Base-by-base conservation (phyloP, 768 basidiomycete species). In the Suillus weaverae region DNA sequence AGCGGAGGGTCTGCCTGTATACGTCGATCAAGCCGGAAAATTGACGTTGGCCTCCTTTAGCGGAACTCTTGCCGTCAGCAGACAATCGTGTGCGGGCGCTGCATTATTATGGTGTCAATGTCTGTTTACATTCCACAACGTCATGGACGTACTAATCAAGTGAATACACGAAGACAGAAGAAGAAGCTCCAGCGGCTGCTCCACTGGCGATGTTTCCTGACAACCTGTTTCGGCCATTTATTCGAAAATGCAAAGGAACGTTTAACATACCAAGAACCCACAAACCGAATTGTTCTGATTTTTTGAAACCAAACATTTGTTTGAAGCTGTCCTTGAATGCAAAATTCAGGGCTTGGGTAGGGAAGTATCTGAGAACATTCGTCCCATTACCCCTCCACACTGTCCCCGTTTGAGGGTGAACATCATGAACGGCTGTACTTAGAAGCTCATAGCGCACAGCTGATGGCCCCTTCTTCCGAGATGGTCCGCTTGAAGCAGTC, bases 241-340 rank as follows among this genome's bases (percentile, higher is more conserved):
- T 61, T 50, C 7, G 3, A 18, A 55, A 14, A 44, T 64, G 0
- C 6, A 20, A 18, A 59, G n/a, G 5, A 39, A 41, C 9, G 2
- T 13, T 18, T 30, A 20, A 4, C 72, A 33, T 55, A 73, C 78
- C 78, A 39, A 71, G 46, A 43, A 81, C 74, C 78, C 80, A 81
- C 26, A 74, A 66, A 4, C 67, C 68, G 65, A 76, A 81, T 11
- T 77, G 75, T 20, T 80, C 79, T 14, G 73, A 69, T 54, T 75
- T 78, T 66, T 77, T 77, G 61, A 73, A 77, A 0, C 73, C 75
- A n/a, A 82, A 72, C 62, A 72, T 71, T 51, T 71, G 66, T 70
- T 82, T 82, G 69, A 76, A 81, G 22, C 68, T 71, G 66, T 82
- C 81, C 72, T 81, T 80, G 79, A 81, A 81, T n/a, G 81, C 81